A percentile compares a stretch with the other conserved stretches of the same genome.
Conservation (phyloP, 192 early-diverging fungal genomes). For the Backusella tarrabulga region DNA sequence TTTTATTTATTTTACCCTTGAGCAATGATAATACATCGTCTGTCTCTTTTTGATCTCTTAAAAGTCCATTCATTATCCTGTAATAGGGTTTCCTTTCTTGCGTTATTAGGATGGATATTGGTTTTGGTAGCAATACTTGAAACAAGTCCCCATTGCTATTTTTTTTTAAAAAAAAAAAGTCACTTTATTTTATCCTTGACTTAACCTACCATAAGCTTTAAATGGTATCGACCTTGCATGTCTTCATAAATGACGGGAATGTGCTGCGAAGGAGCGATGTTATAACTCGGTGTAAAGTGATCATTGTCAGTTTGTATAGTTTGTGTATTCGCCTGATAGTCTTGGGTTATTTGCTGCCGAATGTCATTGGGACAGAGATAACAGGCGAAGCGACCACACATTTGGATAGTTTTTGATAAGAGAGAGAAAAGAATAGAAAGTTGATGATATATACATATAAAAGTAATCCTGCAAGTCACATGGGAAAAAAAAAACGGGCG, state of each 20-base stretch:
- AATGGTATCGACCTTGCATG: not conserved
- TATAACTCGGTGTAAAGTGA: not conserved
- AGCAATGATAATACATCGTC: not conserved
- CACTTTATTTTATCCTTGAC: not conserved
- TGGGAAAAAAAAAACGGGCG: not conserved
- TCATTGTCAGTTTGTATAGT: not conserved
- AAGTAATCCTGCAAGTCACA: not conserved
- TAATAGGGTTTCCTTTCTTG: not conserved
- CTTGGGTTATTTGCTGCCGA: not conserved
- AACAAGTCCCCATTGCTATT: not conserved
- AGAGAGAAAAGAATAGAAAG: not conserved
- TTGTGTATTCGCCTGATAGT: not conserved
- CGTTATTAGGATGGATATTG: not conserved
- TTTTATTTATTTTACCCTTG: not conserved
- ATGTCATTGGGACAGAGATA: not conserved
- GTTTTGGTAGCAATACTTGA: not conserved
- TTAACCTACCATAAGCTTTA: not conserved
- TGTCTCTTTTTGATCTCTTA: not conserved
- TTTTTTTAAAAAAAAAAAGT: not conserved
- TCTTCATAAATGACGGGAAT: conserved; percentile 2
- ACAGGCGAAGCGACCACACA: not conserved
- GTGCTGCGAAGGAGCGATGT: not conserved
- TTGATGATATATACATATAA: not conserved
- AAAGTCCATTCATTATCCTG: not conserved
- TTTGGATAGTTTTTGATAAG: not conserved